Evolutionary conservation across 306 rosid species (phyloP).

Genomic region (Bauhinia variegata): DNA sequence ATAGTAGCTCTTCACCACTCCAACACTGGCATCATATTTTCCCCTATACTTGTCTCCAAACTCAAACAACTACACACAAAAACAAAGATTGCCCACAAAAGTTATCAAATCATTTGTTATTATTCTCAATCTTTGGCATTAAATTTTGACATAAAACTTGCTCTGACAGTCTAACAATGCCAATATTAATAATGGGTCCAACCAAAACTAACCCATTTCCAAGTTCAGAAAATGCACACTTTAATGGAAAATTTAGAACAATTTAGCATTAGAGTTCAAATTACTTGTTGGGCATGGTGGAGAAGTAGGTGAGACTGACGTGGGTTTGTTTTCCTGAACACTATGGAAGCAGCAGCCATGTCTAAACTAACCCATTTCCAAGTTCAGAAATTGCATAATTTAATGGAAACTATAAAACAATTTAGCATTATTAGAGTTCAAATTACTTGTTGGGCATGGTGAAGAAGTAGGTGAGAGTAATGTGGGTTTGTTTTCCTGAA

Average conservation of each 20-base stretch:
- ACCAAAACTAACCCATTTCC: too few species aligned
- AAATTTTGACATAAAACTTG: neutral
- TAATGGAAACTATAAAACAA: too few species aligned
- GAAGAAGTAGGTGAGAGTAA: conserved; percentile 80
- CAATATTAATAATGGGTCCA: neutral
- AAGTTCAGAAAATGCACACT: too few species aligned
- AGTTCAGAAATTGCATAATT: too few species aligned
- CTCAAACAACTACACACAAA: conserved; percentile 67
- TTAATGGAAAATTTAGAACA: too few species aligned
- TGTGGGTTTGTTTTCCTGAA: conserved; percentile 83
- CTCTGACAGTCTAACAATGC: neutral
- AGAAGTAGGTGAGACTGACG: conserved; percentile 84
- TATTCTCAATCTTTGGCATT: too few species aligned
- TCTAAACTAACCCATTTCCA: too few species aligned
- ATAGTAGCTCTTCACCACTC: conserved; percentile 86
- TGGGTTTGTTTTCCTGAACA: conserved; percentile 77
- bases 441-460: conserved; percentile 86
- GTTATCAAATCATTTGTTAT: too few species aligned
- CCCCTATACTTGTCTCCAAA: conserved; percentile 89
- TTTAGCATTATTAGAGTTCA: too few species aligned
- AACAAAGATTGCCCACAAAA: neutral
- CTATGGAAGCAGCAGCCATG: conserved; percentile 81
- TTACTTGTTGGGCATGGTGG: conserved; percentile 87
- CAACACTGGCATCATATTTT: conserved; percentile 80
- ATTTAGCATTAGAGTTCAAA: too few species aligned